These are phyloP conservation scores for Solanum bulbocastanum DNA, from an alignment of 257 asterid genomes.

Conservation along the genomic window DNA sequence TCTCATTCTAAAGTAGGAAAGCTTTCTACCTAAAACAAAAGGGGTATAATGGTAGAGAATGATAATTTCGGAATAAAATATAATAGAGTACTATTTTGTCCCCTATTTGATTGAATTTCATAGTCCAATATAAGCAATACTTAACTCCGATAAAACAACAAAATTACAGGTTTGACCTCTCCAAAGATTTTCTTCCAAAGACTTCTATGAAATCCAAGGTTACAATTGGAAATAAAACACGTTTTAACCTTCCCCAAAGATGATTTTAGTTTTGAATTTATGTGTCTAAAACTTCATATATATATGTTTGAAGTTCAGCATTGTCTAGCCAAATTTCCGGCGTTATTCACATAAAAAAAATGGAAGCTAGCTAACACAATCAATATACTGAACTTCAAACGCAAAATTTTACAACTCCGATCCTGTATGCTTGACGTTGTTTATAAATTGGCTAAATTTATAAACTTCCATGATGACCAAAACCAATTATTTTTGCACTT, in stretches of 20 bases:
- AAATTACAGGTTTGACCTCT: neutral
- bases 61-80: neutral
- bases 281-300: neutral
- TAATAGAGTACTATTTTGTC: neutral
- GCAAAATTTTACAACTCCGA: neutral
- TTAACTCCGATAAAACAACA: neutral
- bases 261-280: neutral
- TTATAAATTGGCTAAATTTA: neutral
- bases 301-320: neutral
- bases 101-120: neutral
- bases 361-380: neutral
- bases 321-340: neutral
- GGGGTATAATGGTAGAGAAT: neutral
- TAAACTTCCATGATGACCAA: neutral
- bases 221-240: neutral
- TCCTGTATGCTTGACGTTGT: neutral
- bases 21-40: neutral
- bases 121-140: neutral
- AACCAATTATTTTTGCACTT: neutral
- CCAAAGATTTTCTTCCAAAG: neutral
- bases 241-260: neutral
- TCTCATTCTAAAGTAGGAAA: neutral
- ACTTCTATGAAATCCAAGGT: neutral
- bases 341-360: neutral
- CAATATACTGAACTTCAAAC: neutral